These are phyloP conservation scores for Neurospora sp. DNA, from an alignment of 2,329 filamentous ascomycete species.

Conservation along the genomic window DNA sequence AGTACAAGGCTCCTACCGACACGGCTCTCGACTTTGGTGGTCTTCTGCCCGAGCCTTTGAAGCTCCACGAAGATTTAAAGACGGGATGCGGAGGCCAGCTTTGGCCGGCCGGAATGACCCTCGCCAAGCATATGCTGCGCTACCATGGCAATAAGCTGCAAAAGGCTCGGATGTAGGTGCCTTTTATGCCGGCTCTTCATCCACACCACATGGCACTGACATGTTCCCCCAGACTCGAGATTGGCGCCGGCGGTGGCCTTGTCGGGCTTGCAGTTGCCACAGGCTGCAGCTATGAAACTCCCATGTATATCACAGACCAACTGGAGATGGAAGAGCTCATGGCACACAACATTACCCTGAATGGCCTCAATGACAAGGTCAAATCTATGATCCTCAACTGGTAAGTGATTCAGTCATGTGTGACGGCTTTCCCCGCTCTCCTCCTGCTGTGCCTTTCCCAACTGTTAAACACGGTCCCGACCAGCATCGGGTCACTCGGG, in stretches of 20 bases:
- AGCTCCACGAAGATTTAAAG: slow-evolving; percentile 74
- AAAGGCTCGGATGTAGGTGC: slow-evolving; percentile 62
- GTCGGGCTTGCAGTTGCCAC: slow-evolving; percentile 59
- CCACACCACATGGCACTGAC: not conserved
- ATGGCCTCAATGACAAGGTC: slow-evolving; percentile 55
- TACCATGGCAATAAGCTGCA: slow-evolving; percentile 55
- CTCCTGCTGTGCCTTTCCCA: not conserved
- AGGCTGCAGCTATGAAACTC: slow-evolving; percentile 41
- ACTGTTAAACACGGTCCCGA: not conserved
- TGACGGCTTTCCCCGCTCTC: slow-evolving; percentile 25
- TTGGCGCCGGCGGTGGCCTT: slow-evolving; percentile 85
- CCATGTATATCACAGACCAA: slow-evolving; percentile 81
- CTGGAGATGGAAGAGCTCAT: slow-evolving; percentile 76
- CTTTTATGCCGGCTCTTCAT: slow-evolving; percentile 1
- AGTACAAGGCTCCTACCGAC: slow-evolving; percentile 45
- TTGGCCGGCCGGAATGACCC: slow-evolving; percentile 87
- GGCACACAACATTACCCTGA: slow-evolving; percentile 78
- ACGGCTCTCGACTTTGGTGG: slow-evolving; percentile 58
- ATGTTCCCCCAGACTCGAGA: slow-evolving; percentile 58
- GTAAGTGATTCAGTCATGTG: slow-evolving; percentile 35
- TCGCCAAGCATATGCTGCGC: slow-evolving; percentile 77
- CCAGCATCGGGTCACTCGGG: not conserved
- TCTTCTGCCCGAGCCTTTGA: slow-evolving; percentile 58
- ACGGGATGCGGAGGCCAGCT: slow-evolving; percentile 87
- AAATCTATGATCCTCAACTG: slow-evolving; percentile 70